These are phyloP conservation scores for Babesia ovis DNA, from an alignment of 169 alveolate species.

Conservation along the genomic window DNA sequence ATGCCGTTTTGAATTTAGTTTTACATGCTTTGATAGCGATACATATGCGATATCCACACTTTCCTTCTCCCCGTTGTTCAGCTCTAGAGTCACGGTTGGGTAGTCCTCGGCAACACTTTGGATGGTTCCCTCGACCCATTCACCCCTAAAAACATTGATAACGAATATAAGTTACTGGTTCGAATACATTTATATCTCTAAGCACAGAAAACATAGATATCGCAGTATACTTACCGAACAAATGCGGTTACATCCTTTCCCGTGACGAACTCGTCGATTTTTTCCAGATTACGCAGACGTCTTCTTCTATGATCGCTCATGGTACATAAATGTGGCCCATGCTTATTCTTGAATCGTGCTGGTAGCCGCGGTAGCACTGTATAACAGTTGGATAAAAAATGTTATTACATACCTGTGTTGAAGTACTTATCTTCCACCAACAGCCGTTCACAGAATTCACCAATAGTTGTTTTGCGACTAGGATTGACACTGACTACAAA, in stretches of 20 bases:
- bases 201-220: background rate
- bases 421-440: conserved; percentile 74
- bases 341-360: conserved; percentile 69
- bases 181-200: no score
- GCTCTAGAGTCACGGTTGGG: conserved; percentile 61
- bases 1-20: conserved; percentile 27
- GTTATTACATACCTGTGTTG: conserved; percentile 66
- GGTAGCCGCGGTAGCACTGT: conserved; percentile 80
- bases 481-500: conserved; percentile 65
- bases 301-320: conserved; percentile 59
- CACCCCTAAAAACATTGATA: conserved; percentile 58
- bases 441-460: conserved; percentile 69
- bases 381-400: background rate
- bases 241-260: conserved; percentile 46
- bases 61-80: conserved; percentile 67
- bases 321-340: conserved; percentile 63
- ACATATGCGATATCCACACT: conserved; percentile 72
- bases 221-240: conserved; percentile 22
- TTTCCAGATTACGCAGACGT: conserved; percentile 45
- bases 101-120: conserved; percentile 65
- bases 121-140: conserved; percentile 77
- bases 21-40: conserved; percentile 23
- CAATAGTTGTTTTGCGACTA: conserved; percentile 66
- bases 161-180: background rate
- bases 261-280: conserved; percentile 47